Conservation (phyloP, 2,329 filamentous ascomycete species). For the Fusarium incarnatum region DNA sequence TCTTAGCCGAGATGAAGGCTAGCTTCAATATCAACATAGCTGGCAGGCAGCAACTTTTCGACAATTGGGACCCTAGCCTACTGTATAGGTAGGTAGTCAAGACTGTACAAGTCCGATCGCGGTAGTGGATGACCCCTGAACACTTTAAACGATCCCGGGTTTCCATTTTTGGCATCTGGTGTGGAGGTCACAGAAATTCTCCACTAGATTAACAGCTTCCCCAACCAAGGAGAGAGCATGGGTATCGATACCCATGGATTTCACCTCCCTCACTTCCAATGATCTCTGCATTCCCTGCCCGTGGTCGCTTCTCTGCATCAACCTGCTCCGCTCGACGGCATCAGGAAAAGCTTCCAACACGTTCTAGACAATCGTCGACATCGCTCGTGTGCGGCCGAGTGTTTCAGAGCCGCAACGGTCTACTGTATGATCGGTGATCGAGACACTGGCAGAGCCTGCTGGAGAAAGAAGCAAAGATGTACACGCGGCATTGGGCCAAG, state of each 20-base stretch:
- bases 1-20: neutral
- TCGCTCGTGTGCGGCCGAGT: conserved; percentile 35
- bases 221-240: conserved; percentile 11
- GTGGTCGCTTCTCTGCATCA: conserved; percentile 1
- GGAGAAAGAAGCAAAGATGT: conserved; percentile 2
- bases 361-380: conserved; percentile 36
- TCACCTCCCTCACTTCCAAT: conserved; percentile 23
- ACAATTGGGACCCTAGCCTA: conserved; percentile 1
- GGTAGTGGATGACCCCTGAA: conserved; percentile 16
- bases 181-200: conserved; percentile 26
- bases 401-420: conserved; percentile 16
- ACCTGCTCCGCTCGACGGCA: conserved; percentile 14
- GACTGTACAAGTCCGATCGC: conserved; percentile 8
- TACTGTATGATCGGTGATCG: neutral
- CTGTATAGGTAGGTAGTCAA: neutral
- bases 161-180: conserved; percentile 26
- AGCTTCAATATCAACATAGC: neutral
- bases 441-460: neutral
- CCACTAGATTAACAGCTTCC: conserved; percentile 24
- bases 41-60: conserved; percentile 22
- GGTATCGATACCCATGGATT: conserved; percentile 15
- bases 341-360: conserved; percentile 20
- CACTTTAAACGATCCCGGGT: conserved; percentile 20
- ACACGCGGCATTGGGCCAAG: conserved; percentile 6
- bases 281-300: conserved; percentile 13